A percentile compares a stretch with the other conserved stretches of the same genome.
phyloP scores from a whole-genome alignment of 495 filamentous ascomycete species.

The Wilcoxina mikolae region DNA sequence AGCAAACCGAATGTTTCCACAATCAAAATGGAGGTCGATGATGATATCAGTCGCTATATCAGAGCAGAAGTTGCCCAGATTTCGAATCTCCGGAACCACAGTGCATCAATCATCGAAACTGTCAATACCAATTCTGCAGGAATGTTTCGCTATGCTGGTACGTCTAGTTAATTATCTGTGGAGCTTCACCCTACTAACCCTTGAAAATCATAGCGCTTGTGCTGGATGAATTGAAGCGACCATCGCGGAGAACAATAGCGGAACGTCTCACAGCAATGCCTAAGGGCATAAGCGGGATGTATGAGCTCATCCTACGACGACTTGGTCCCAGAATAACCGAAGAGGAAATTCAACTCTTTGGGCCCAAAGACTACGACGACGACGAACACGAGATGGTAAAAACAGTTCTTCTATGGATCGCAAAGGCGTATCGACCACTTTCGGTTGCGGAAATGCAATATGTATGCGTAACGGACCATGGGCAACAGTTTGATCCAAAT shows the following conservation, averaged over 20 bases:
- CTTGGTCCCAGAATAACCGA: not conserved
- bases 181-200: not conserved
- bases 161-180: not conserved
- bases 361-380: too few relatives aligned
- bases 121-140: slow-evolving; percentile 1
- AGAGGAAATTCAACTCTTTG: too few relatives aligned
- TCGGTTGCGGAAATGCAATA: slow-evolving; percentile 2
- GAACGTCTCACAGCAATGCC: slow-evolving; percentile 6
- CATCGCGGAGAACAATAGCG: not conserved
- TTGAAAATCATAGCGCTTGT: not conserved
- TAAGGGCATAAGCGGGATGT: slow-evolving; percentile 8
- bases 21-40: not conserved
- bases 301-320: slow-evolving; percentile 7
- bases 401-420: slow-evolving; percentile 3
- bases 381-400: not conserved
- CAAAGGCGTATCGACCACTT: slow-evolving; percentile 7
- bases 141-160: slow-evolving; percentile 14
- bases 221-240: not conserved
- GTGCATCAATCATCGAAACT: not conserved
- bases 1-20: not conserved
- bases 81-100: not conserved
- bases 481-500: slow-evolving; percentile 3
- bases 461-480: not conserved
- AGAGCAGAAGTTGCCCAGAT: not conserved
- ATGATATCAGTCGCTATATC: not conserved